Conservation (phyloP, 345 rosid genomes). For the Melaleuca alternifolia region DNA sequence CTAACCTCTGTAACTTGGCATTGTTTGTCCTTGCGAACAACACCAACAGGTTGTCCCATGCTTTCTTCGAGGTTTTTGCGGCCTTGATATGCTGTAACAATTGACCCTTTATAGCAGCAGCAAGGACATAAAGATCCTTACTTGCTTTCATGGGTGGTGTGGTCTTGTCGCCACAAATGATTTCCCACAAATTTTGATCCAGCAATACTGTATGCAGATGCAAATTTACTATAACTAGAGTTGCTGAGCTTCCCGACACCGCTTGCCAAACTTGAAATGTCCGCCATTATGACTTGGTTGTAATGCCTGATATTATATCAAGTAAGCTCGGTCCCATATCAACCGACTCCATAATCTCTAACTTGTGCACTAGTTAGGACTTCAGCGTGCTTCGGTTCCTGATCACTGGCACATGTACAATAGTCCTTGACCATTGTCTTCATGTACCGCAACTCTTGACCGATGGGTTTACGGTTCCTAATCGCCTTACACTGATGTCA, state of each 20-base stretch:
- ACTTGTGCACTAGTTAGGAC: not conserved
- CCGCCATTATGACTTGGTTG: not conserved
- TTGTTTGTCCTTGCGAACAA: not conserved
- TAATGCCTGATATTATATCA: not conserved
- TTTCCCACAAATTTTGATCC: too few relatives aligned
- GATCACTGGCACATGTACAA: not conserved
- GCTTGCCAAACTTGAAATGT: not conserved
- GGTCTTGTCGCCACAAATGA: not conserved
- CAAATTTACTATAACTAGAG: not conserved
- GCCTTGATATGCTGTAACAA: not conserved
- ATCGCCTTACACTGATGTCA: not conserved
- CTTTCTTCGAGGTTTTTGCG: not conserved
- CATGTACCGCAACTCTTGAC: not conserved
- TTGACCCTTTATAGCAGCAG: not conserved
- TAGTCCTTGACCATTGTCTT: not conserved
- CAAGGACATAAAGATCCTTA: not conserved
- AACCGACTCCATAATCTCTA: not conserved
- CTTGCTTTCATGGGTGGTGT: not conserved
- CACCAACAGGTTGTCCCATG: not conserved
- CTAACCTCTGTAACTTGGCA: not conserved
- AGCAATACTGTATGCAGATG: not conserved
- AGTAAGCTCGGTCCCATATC: not conserved
- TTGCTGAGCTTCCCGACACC: not conserved
- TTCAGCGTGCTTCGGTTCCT: not conserved
- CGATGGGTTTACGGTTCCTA: accelerated